phyloP scores from a whole-genome alignment of 129 eudicot species.

The Apium graveolens region DNA sequence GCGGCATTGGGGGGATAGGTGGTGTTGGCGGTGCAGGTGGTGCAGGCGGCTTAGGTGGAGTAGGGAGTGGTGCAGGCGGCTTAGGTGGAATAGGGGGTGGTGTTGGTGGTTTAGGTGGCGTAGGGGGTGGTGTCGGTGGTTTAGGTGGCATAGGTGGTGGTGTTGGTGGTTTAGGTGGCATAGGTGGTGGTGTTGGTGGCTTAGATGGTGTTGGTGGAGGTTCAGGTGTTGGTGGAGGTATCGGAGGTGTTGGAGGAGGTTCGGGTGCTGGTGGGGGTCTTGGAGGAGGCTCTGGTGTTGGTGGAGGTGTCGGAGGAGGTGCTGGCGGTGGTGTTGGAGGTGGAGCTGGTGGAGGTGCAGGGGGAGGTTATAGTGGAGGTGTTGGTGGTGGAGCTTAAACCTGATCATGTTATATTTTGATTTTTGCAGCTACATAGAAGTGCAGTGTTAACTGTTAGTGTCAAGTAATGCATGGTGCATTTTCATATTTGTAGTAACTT shows the following conservation, averaged over 20 bases:
- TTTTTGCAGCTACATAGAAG: background rate
- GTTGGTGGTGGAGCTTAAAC: background rate
- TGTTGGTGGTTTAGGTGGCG: background rate
- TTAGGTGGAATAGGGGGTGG: background rate
- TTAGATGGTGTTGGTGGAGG: slow-evolving; percentile 36
- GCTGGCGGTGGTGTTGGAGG: slow-evolving; percentile 6
- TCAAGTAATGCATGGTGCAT: too few relatives aligned
- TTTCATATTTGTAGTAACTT: too few relatives aligned
- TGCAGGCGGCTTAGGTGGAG: slow-evolving; percentile 9
- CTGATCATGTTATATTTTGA: background rate
- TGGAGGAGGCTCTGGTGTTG: slow-evolving; percentile 2
- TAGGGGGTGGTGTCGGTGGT: background rate
- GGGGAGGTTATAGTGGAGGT: background rate
- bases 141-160: background rate
- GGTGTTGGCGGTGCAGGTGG: slow-evolving; percentile 18
- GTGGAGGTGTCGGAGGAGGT: slow-evolving; percentile 31
- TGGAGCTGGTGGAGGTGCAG: slow-evolving; percentile 6
- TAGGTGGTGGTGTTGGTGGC: background rate
- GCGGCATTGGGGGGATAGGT: slow-evolving; percentile 23
- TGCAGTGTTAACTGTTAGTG: too few relatives aligned
- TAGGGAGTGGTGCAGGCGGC: slow-evolving; percentile 11
- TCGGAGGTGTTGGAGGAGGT: slow-evolving; percentile 35
- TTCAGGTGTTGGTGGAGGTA: slow-evolving; percentile 16
- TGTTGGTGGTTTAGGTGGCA: slow-evolving; percentile 8
- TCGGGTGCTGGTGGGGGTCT: slow-evolving; percentile 18